Evolutionary conservation across 2,329 filamentous ascomycete species (phyloP), one percentile per base, ranked within the genome.

Genomic region (Penicillium nordicum): DNA sequence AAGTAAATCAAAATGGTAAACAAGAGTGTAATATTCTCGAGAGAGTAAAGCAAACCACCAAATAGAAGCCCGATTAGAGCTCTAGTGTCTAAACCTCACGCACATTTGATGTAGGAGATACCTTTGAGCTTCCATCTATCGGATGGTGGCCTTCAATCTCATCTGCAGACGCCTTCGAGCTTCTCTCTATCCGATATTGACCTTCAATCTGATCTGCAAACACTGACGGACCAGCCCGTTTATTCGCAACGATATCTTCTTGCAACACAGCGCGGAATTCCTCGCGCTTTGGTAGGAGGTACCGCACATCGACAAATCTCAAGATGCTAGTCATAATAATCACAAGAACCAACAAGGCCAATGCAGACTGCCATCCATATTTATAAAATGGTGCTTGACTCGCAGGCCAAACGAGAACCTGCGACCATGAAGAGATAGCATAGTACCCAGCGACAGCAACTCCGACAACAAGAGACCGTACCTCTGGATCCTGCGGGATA

Each of bases 401-500:
- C 1, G 80, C 79, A 4, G 80, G 80, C 80, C 80, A 82, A 1
- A 81, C 76, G 2, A 81, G 69, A 2, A 82, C 78, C 53, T 82
- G 79, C 7, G 76, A 79, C 79, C 79, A 82, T 0, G 80, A 78
- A 0, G 78, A 75, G 27, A 82, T 75, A 2, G 78, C 77, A 59
- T 82, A 82, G 55, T 81, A 79, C 0, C 74, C 73, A 3, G 80
- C 79, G 21, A 82, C 77, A 1, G 78, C 72, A 6, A 80, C 75
- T 5, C 80, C 80, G 0, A 82, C 76, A 38, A 80, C 79, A 1
- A 82, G 68, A 1, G 78, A 76, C 12, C 79, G 72, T 5, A 75
- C 78, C 59, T 82, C 79, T 0, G 79, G 77, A 56, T 81, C 79
- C 62, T 80, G 78, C 0, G 78, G 78, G 51, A 74, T 78, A 62